Percentiles rank a stretch among this genome's conserved stretches.
phyloP scores from a whole-genome alignment of 1,284 basidiomycete genomes.

The Gomphus sp. region DNA sequence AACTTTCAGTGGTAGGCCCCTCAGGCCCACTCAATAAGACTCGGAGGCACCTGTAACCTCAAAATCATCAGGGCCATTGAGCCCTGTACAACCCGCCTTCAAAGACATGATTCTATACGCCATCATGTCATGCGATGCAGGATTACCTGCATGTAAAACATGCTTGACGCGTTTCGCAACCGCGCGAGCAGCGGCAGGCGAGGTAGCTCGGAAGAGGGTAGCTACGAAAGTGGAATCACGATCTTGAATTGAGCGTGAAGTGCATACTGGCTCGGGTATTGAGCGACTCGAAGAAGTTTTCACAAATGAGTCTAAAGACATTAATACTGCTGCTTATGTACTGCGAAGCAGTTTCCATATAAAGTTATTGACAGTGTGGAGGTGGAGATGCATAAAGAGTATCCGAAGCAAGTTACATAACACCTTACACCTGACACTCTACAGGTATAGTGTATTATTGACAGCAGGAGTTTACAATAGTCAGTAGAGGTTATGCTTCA shows the following conservation, averaged over 20 bases:
- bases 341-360: neutral
- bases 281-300: constrained; percentile 28
- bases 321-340: constrained; percentile 1
- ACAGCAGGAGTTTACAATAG: neutral
- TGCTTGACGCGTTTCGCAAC: constrained; percentile 41
- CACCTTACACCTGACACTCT: neutral
- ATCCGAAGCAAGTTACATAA: too few species aligned
- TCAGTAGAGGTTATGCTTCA: neutral
- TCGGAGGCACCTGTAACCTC: constrained; percentile 39
- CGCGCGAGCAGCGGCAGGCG: constrained; percentile 36
- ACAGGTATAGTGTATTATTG: neutral
- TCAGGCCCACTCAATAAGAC: too few species aligned
- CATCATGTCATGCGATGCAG: constrained; percentile 60
- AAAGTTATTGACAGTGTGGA: neutral
- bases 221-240: constrained; percentile 61
- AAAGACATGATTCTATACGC: constrained; percentile 71
- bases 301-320: constrained; percentile 46
- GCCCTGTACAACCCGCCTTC: constrained; percentile 54
- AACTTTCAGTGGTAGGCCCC: neutral
- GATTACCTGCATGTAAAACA: constrained; percentile 42
- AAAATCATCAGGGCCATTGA: constrained; percentile 63
- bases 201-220: constrained; percentile 44
- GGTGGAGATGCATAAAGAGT: neutral
- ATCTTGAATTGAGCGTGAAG: constrained; percentile 63
- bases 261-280: constrained; percentile 40